These are phyloP conservation scores for Lentinula sp. DNA, from an alignment of 768 basidiomycete species.

Conservation along the genomic window DNA sequence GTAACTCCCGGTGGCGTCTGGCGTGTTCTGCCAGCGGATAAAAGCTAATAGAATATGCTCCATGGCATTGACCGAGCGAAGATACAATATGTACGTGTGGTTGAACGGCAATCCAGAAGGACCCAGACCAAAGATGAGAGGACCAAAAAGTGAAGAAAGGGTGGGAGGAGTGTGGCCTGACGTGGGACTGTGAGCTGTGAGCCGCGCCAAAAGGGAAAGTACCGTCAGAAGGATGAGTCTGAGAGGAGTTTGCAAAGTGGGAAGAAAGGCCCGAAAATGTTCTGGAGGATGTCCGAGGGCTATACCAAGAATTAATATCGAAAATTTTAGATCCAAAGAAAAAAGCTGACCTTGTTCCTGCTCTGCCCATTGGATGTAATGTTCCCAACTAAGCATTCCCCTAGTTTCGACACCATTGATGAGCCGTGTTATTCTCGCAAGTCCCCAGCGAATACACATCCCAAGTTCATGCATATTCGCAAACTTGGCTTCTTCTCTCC, in stretches of 20 bases:
- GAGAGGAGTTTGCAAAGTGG: constrained; percentile 42
- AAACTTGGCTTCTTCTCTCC: constrained; percentile 79
- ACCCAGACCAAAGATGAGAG: constrained; percentile 77
- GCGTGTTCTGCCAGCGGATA: constrained; percentile 75
- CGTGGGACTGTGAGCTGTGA: constrained; percentile 76
- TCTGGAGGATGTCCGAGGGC: constrained; percentile 64
- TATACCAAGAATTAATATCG: constrained; percentile 15
- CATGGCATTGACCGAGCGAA: constrained; percentile 79
- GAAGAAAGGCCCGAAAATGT: constrained; percentile 69
- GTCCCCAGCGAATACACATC: constrained; percentile 90
- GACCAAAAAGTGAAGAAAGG: constrained; percentile 85
- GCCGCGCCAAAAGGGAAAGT: constrained; percentile 73
- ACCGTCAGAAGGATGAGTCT: constrained; percentile 62
- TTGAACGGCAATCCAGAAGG: constrained; percentile 27
- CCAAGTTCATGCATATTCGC: constrained; percentile 85
- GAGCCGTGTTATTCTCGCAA: constrained; percentile 72
- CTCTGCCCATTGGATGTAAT: constrained; percentile 76
- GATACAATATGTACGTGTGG: constrained; percentile 61
- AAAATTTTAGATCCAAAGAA: constrained; percentile 10
- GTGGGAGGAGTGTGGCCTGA: constrained; percentile 91
- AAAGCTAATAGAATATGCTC: constrained; percentile 92
- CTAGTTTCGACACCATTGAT: constrained; percentile 68
- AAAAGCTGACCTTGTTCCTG: constrained; percentile 69
- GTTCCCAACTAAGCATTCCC: constrained; percentile 82
- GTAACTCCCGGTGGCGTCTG: constrained; percentile 25